Evolutionary conservation across 2,329 filamentous ascomycete genomes (phyloP), one percentile per base, ranked within the genome.

Genomic region (Neofusicoccum sp.): DNA sequence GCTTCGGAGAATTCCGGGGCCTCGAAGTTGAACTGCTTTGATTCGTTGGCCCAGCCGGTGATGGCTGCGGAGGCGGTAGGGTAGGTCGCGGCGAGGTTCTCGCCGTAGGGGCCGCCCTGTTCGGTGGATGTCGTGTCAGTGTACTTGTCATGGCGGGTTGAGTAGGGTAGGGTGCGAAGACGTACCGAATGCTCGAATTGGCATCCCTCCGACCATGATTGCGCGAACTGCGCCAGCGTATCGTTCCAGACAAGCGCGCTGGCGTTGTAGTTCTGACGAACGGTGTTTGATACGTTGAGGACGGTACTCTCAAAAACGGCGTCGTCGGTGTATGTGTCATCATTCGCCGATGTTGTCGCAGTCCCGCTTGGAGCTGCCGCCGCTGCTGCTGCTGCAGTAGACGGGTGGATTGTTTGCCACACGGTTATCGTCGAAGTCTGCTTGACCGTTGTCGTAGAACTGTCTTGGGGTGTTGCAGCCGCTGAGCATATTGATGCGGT

Each of bases 41-140:
- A 73, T 75, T 91, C 87, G 66, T 81, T 67, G 16, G 85, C 90
- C 89, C 90, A 93, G 1, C 82, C 84, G 48, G 85, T 83, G n/a
- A 93, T 79, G 56, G 84, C 81, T 3, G 81, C 78, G 0, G 83
- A 83, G 1, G 83, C 84, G 70, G 89, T 87, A 0, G 79, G 66
- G 71, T 87, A 92, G 3, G 89, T 89, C 4, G 86, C 80, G 6
- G 89, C 89, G 3, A 93, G 82, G 75, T 93, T 93, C 77, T 93
- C 90, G 69, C 90, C 90, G 66, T 87, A 87, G 0, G 87, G 85
- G 0, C 87, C 87, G 61, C 82, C 82, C 79, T 82, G 33, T 66
- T 49, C 48, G n/a, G 54, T 48, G 33, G 52, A 49, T 34, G 36
- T 41, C 14, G 14, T 8, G 9, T 41, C 14, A 9, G 37, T 41